These are phyloP conservation scores for Aspergillus carlsbadensis DNA, from an alignment of 495 filamentous ascomycete species.

Conservation along the genomic window DNA sequence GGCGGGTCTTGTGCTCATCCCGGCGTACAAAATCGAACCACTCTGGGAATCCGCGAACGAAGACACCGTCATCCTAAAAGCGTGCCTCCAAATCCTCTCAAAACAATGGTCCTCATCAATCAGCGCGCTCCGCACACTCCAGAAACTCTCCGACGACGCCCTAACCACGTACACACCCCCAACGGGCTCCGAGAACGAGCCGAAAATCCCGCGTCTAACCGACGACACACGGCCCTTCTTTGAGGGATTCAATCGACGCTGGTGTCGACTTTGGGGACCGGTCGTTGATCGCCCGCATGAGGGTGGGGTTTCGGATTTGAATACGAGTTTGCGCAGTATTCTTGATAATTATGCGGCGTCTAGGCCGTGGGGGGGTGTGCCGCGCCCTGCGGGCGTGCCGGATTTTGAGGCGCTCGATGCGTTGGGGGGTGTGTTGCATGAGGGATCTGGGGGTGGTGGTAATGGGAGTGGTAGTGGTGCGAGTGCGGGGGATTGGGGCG, in stretches of 20 bases:
- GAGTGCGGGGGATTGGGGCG: no score
- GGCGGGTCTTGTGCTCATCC: conserved; percentile 1
- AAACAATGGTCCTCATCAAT: not conserved
- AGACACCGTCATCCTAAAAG: conserved; percentile 5
- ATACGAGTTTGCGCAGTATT: no score
- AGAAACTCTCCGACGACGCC: not conserved
- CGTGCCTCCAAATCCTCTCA: not conserved
- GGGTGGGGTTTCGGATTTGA: no score
- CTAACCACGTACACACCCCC: no score
- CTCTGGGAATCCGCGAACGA: not conserved
- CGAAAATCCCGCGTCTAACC: not conserved
- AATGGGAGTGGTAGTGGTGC: no score
- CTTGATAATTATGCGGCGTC: no score
- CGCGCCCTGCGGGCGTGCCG: no score
- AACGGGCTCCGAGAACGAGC: no score
- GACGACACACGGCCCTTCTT: not conserved
- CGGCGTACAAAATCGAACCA: not conserved
- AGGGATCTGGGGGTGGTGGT: no score
- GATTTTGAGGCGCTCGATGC: no score
- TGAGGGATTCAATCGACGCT: not conserved
- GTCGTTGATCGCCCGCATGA: not conserved
- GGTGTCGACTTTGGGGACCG: not conserved
- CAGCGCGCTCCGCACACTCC: not conserved
- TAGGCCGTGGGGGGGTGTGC: no score
- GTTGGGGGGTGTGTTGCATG: no score